Conservation (phyloP, 495 filamentous ascomycete genomes). For the Penicillium ucsense region DNA sequence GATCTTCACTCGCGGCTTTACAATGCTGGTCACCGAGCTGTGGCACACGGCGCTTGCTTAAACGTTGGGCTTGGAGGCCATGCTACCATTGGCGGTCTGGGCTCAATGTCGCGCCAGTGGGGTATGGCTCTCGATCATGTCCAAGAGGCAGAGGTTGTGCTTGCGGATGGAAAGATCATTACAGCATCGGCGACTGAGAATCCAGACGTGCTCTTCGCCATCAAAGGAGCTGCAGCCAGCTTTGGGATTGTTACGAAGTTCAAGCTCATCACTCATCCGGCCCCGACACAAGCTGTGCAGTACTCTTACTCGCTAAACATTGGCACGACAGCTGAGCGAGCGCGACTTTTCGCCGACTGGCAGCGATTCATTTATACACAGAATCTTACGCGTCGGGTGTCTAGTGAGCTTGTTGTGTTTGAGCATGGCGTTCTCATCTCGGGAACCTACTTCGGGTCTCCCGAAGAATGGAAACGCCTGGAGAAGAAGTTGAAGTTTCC, state of each 20-base stretch:
- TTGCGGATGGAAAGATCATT: slow-evolving; percentile 45
- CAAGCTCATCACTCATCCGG: slow-evolving; percentile 30
- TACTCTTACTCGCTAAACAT: slow-evolving; percentile 31
- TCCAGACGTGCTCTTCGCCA: slow-evolving; percentile 42
- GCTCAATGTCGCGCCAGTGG: slow-evolving; percentile 51
- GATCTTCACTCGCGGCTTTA: slow-evolving; percentile 49
- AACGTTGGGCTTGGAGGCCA: slow-evolving; percentile 63
- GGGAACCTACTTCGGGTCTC: slow-evolving; percentile 33
- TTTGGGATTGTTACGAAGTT: slow-evolving; percentile 42
- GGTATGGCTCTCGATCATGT: slow-evolving; percentile 58
- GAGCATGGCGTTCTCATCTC: slow-evolving; percentile 20
- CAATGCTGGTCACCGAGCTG: slow-evolving; percentile 49
- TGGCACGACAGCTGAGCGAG: slow-evolving; percentile 15
- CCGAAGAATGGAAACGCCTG: slow-evolving; percentile 28
- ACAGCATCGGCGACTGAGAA: slow-evolving; percentile 26
- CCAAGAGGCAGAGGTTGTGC: slow-evolving; percentile 48
- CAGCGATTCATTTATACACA: slow-evolving; percentile 28
- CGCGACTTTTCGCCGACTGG: slow-evolving; percentile 30
- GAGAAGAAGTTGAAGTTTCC: slow-evolving; percentile 25
- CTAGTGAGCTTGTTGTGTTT: slow-evolving; percentile 24
- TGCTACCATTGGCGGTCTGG: slow-evolving; percentile 61
- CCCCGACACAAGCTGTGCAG: slow-evolving; percentile 24
- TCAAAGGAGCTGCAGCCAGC: slow-evolving; percentile 36
- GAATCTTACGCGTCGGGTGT: slow-evolving; percentile 43
- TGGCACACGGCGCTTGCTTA: slow-evolving; percentile 59